Conservation (phyloP, 257 asterid species). For the Rhazya stricta region DNA sequence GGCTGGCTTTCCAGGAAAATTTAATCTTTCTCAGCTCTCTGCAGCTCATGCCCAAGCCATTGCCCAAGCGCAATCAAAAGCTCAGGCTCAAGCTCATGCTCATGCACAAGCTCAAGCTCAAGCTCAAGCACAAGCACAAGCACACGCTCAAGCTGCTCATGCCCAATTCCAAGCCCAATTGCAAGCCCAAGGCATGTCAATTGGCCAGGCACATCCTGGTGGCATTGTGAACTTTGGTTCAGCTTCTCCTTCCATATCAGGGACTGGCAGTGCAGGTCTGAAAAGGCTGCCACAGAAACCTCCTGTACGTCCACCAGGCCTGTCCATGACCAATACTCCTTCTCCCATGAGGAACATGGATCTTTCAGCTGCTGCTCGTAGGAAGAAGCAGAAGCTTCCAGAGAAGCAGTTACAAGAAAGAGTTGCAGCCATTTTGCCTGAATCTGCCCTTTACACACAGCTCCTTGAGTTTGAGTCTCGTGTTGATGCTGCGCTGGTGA, state of each 20-base stretch:
- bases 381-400: slow-evolving; percentile 93
- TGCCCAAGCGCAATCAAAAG: slow-evolving; percentile 69
- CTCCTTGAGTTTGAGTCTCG: slow-evolving; percentile 93
- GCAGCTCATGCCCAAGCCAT: slow-evolving; percentile 83
- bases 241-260: slow-evolving; percentile 69
- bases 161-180: slow-evolving; percentile 74
- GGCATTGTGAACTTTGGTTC: slow-evolving; percentile 64
- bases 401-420: slow-evolving; percentile 89
- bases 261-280: slow-evolving; percentile 46
- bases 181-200: slow-evolving; percentile 84
- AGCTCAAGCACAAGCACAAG: slow-evolving; percentile 22
- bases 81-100: slow-evolving; percentile 50
- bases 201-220: slow-evolving; percentile 58
- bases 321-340: slow-evolving; percentile 36
- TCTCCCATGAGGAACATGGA: slow-evolving; percentile 84
- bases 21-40: slow-evolving; percentile 60
- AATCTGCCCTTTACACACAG: slow-evolving; percentile 91
- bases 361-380: slow-evolving; percentile 73
- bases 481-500: slow-evolving; percentile 78
- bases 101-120: slow-evolving; percentile 48
- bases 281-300: slow-evolving; percentile 83
- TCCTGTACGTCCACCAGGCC: slow-evolving; percentile 79
- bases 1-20: slow-evolving; percentile 65
- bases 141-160: slow-evolving; percentile 41
- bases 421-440: slow-evolving; percentile 93